A percentile compares a stretch with the other conserved stretches of the same genome.
Evolutionary conservation across 768 basidiomycete genomes (phyloP).

Genomic region (Pisolithus sp.): DNA sequence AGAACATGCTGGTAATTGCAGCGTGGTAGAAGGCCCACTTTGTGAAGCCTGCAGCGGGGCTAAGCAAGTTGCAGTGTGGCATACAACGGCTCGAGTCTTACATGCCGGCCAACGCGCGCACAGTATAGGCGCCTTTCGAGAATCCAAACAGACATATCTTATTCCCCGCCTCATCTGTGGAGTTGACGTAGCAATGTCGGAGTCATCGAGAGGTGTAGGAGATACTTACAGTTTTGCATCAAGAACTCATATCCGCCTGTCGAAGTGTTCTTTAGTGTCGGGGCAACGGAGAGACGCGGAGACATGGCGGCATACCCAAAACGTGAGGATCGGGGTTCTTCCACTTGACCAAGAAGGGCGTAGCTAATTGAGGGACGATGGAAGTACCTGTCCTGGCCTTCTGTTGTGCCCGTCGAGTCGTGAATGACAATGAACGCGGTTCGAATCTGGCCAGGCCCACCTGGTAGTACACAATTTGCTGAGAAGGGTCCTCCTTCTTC

Average conservation of each 20-base stretch:
- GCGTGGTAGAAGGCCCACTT: slow-evolving; percentile 64
- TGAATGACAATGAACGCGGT: not conserved
- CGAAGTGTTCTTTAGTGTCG: not conserved
- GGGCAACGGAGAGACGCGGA: not conserved
- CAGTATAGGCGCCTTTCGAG: slow-evolving; percentile 69
- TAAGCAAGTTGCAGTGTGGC: no score
- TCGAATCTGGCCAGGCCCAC: slow-evolving; percentile 23
- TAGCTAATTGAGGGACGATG: slow-evolving; percentile 54
- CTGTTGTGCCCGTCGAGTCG: no score
- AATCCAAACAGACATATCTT: slow-evolving; percentile 79
- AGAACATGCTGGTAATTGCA: slow-evolving; percentile 72
- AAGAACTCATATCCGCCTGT: slow-evolving; percentile 70
- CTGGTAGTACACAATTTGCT: slow-evolving; percentile 75
- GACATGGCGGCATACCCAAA: slow-evolving; percentile 41
- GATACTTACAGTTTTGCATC: slow-evolving; percentile 61
- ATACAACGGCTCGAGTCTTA: slow-evolving; percentile 13
- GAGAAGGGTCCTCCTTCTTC: slow-evolving; percentile 53
- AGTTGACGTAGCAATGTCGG: not conserved
- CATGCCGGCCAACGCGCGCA: slow-evolving; percentile 71
- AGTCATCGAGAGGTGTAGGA: not conserved
- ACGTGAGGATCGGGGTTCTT: slow-evolving; percentile 62
- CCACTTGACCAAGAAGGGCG: slow-evolving; percentile 52
- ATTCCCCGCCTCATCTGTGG: slow-evolving; percentile 55
- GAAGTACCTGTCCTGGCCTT: slow-evolving; percentile 74
- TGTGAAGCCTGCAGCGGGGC: slow-evolving; percentile 43